Evolutionary conservation across 1,139 yeast species (phyloP).

Genomic region (Yamadazyma buinensis): DNA sequence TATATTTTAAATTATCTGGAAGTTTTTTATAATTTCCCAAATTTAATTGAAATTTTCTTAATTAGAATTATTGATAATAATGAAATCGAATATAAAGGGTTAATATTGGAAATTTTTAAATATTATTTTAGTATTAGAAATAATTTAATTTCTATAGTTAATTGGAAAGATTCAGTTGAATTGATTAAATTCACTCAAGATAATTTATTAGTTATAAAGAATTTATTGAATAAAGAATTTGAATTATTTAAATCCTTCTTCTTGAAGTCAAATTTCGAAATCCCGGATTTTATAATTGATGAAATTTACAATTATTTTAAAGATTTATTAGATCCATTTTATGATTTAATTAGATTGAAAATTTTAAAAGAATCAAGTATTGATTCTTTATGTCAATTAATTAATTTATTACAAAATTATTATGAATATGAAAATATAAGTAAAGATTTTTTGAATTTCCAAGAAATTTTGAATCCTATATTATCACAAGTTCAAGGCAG

Average conservation of each 20-base stretch:
- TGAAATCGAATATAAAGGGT: constrained; percentile 67
- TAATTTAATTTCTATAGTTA: constrained; percentile 36
- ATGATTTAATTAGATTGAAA: constrained; percentile 62
- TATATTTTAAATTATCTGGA: constrained; percentile 23
- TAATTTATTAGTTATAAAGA: constrained; percentile 54
- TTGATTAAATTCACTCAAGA: constrained; percentile 58
- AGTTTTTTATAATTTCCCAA: constrained; percentile 30
- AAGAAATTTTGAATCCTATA: constrained; percentile 65
- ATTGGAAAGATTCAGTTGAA: constrained; percentile 16
- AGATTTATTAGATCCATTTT: constrained; percentile 67
- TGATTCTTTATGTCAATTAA: constrained; percentile 66
- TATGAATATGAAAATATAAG: constrained; percentile 64
- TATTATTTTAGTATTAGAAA: constrained; percentile 59
- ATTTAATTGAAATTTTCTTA: constrained; percentile 48
- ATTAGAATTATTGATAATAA: constrained; percentile 43
- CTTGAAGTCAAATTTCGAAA: constrained; percentile 6
- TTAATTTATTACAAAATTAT: constrained; percentile 65
- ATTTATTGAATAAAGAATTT: constrained; percentile 59
- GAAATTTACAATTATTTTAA: constrained; percentile 56
- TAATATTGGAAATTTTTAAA: constrained; percentile 61
- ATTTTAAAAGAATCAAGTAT: constrained; percentile 70
- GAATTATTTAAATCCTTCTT: constrained; percentile 56
- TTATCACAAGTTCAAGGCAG: constrained; percentile 76
- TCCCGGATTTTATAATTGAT: constrained; percentile 19
- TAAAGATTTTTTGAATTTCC: constrained; percentile 39